Evolutionary conservation across 306 rosid species (phyloP), one percentile per base, ranked within the genome.

Genomic region (Urtica urens): DNA sequence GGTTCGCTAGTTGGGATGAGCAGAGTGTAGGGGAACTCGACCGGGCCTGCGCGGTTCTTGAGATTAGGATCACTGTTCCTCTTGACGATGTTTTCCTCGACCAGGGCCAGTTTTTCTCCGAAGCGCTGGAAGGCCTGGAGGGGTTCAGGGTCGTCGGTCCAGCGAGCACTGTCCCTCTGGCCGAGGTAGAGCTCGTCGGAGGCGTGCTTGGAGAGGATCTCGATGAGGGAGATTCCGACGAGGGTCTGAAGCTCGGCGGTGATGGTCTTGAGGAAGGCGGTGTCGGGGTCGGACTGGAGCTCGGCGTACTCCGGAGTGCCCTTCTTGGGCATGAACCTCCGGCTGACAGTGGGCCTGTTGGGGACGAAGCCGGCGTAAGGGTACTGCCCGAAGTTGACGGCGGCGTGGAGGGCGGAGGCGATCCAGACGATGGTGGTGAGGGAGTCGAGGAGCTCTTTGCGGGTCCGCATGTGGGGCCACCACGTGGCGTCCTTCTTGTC

Each of bases 21-120:
- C 21, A 77, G 64, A 9, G 90, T 83, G 27, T 83, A 83, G 3
- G 92, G 82, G 66, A 83, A n/a, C 44, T 72, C 51, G 3, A 72
- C 86, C 0, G 70, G 69, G 23, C 86, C 92, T 58, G 44, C 60
- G 59, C 94, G 46, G 60, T 83, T 83, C 18, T 60, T 74, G 24
- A 72, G 59, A 49, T 17, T 57, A 47, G 17, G 60, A 55, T 83
- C 73, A 16, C 4, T 49, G 63, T 83, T 80, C 82, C 47, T 58
- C 4, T 15, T 45, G 10, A 45, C n/a, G 1, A 77, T 80, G 33
- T 22, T 61, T 1, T 47, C 65, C 66, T 75, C 86, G 31, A 80
- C 72, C 9, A 69, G 71, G 7, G 43, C 53, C 33, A 80, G 34
- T 37, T 46, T 69, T 50, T 47, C 40, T 41, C 82, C 78, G 37